A percentile compares a stretch with the other conserved stretches of the same genome.
Conservation (phyloP, 23 red algal species). For the Gracilaria caudata region DNA sequence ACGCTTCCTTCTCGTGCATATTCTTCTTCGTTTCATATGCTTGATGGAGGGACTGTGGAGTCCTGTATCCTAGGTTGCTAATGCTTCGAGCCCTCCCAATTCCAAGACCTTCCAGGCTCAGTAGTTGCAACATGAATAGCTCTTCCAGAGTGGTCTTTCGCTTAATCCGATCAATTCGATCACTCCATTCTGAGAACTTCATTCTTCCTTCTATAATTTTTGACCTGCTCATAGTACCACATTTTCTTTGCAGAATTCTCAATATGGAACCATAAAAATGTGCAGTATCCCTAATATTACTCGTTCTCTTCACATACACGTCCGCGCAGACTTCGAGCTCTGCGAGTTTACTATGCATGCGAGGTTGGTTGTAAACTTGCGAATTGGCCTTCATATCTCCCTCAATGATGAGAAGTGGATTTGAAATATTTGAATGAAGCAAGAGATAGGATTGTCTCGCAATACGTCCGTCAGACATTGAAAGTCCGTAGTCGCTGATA, state of each 20-base stretch:
- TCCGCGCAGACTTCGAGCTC: constrained; percentile 60
- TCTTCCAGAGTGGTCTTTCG: constrained; percentile 44
- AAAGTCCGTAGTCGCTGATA: constrained; percentile 42
- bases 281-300: constrained; percentile 41
- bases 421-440: constrained; percentile 23
- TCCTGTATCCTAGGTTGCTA: constrained; percentile 44
- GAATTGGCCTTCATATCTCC: constrained; percentile 43
- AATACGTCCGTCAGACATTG: constrained; percentile 62
- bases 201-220: constrained; percentile 33
- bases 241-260: constrained; percentile 27
- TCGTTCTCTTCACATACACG: constrained; percentile 75
- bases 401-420: constrained; percentile 50
- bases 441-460: constrained; percentile 52
- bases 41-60: constrained; percentile 37
- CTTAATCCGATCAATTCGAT: neutral
- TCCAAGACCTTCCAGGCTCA: constrained; percentile 24
- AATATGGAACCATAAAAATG: constrained; percentile 54
- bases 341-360: constrained; percentile 32
- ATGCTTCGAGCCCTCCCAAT: constrained; percentile 27
- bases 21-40: constrained; percentile 28
- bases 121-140: constrained; percentile 68
- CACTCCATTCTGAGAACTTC: constrained; percentile 41
- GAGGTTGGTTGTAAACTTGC: neutral
- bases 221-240: neutral
- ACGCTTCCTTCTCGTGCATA: constrained; percentile 1